Evolutionary conservation across 257 asterid genomes (phyloP).

Genomic region (Lithospermum erythrorhizon): DNA sequence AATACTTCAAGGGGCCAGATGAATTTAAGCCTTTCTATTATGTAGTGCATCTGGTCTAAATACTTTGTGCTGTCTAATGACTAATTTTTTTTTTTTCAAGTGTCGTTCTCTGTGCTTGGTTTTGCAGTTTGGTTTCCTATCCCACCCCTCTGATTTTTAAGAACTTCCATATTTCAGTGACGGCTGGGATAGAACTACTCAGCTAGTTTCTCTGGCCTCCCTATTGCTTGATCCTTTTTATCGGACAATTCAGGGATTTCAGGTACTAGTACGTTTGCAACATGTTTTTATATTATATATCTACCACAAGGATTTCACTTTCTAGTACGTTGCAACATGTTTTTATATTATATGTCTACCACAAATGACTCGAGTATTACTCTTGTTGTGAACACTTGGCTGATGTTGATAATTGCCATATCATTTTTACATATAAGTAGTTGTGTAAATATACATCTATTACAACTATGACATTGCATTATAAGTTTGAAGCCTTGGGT

Average conservation of each 20-base stretch:
- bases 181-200: conserved; percentile 99
- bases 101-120: neutral
- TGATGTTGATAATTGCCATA: neutral
- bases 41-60: neutral
- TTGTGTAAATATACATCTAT: too few relatives aligned
- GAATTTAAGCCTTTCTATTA: too few relatives aligned
- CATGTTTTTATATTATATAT: neutral
- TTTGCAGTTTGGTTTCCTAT: neutral
- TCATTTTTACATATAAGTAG: too few relatives aligned
- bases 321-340: too few relatives aligned
- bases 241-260: conserved; percentile 84
- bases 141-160: neutral
- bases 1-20: too few relatives aligned
- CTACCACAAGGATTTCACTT: too few relatives aligned
- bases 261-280: conserved; percentile 35
- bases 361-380: neutral
- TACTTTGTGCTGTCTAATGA: neutral
- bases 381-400: neutral
- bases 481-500: neutral
- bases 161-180: conserved; percentile 32
- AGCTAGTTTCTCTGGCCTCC: conserved; percentile 89
- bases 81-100: too few relatives aligned
- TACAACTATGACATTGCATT: neutral
- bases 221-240: conserved; percentile 94
- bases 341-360: too few relatives aligned